Evolutionary conservation across 1,284 basidiomycete species (phyloP).

Genomic region (Ustilago vetiveriae): DNA sequence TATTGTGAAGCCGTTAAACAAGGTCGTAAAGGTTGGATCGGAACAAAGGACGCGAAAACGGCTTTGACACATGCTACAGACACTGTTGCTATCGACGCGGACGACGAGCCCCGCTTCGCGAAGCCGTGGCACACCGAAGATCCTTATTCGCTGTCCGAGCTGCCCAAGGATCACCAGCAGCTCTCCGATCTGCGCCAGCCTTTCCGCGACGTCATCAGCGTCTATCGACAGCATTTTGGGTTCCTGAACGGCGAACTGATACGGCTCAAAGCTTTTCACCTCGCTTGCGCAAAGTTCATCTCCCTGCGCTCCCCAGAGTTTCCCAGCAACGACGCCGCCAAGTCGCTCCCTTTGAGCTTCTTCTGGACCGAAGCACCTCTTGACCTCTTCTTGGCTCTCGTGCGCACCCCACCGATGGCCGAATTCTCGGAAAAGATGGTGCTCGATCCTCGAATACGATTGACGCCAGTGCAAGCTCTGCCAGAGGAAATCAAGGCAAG

Average conservation of each 20-base stretch:
- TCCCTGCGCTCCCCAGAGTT: not conserved
- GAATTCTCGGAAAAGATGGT: slow-evolving; percentile 18
- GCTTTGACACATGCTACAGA: slow-evolving; percentile 16
- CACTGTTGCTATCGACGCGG: slow-evolving; percentile 11
- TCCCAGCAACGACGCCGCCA: not conserved
- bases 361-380: slow-evolving; percentile 53
- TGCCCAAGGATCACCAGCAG: slow-evolving; percentile 14
- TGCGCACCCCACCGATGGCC: slow-evolving; percentile 6
- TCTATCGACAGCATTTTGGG: slow-evolving; percentile 46
- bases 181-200: slow-evolving; percentile 21
- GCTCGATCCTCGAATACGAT: slow-evolving; percentile 15
- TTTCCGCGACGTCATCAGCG: slow-evolving; percentile 32
- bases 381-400: slow-evolving; percentile 37
- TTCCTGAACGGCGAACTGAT: slow-evolving; percentile 38
- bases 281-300: slow-evolving; percentile 23
- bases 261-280: slow-evolving; percentile 50
- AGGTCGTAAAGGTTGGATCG: slow-evolving; percentile 28
- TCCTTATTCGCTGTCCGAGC: slow-evolving; percentile 7
- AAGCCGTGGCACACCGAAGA: slow-evolving; percentile 30
- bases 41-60: slow-evolving; percentile 6
- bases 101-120: slow-evolving; percentile 11
- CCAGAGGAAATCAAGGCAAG: slow-evolving; percentile 20
- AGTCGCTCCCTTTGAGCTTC: slow-evolving; percentile 35
- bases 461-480: slow-evolving; percentile 17
- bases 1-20: slow-evolving; percentile 34